Evolutionary conservation across 1,139 yeast species (phyloP), one percentile per base, ranked within the genome.

Genomic region (Suhomyces kunorum): DNA sequence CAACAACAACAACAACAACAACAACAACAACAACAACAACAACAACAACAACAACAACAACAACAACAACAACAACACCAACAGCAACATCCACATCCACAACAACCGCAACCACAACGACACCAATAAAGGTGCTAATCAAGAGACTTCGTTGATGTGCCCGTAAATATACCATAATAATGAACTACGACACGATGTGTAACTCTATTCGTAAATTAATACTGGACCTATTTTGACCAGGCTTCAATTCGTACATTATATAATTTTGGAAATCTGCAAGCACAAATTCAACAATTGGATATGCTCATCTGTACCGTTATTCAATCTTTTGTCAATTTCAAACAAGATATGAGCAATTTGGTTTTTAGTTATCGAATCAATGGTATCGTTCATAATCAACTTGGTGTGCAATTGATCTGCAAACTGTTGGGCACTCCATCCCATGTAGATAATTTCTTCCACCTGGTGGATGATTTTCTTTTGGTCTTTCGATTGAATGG

Each of bases 301-400:
- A 46, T 86, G 90, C 58, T 94, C 99, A 56, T 89, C 95, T 4
- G 96, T 80, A 12, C 99, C 98, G 55, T 82, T 88, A 39, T 82
- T 77, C 45, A 94, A 68, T 43, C 82, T 74, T 39, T 79, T 74
- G 59, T 94, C 98, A 0, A 89, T 75, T 34, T 83, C 84, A 48
- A 90, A 87, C 28, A 94, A 64, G 3, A 79, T 63, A 58, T 71
- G 64, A 0, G 96, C 75, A 11, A 88, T 77, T 32, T 66, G 55
- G 54, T 81, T 87, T 58, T 92, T 92, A 43, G 79, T 78, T 2
- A 57, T 50, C 1, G 84, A 72, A 13, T 70, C 61, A 34, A 83
- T 64, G 1, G 66, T 50, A 47, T 81, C 87, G 51, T 80, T 81
- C 38, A 78, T 61, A 17, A 90, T 71, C 41, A 87, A 72, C 43